A percentile compares a stretch with the other conserved stretches of the same genome.
Conservation (phyloP, 2,329 filamentous ascomycete genomes). For the Monosporascus sp. region DNA sequence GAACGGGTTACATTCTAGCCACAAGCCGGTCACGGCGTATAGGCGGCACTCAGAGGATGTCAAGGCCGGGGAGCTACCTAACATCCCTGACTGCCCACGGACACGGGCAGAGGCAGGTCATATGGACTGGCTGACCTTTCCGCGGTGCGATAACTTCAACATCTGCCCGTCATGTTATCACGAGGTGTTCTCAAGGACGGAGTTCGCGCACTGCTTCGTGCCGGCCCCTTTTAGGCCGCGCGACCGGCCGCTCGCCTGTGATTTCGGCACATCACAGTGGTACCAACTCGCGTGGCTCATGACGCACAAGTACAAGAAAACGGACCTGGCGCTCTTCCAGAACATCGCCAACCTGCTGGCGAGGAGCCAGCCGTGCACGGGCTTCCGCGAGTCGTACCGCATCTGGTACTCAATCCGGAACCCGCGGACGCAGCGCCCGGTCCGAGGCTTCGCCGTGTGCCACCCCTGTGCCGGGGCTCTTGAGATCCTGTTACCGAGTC, state of each 20-base stretch:
- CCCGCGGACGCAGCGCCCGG: constrained; percentile 54
- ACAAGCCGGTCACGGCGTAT: constrained; percentile 41
- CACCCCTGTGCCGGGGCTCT: constrained; percentile 67
- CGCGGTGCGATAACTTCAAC: constrained; percentile 64
- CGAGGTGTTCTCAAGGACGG: constrained; percentile 61
- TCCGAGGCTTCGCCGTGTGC: constrained; percentile 72
- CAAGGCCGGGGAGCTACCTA: constrained; percentile 35
- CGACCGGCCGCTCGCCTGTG: constrained; percentile 61
- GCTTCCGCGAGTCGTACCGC: constrained; percentile 47
- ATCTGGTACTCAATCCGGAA: constrained; percentile 75
- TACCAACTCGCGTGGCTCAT: constrained; percentile 80
- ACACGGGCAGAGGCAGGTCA: constrained; percentile 56
- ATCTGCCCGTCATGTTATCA: constrained; percentile 80
- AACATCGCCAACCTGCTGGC: constrained; percentile 60
- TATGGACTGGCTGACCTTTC: constrained; percentile 77
- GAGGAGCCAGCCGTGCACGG: constrained; percentile 54
- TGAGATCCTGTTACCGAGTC: constrained; percentile 66
- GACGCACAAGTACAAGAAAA: constrained; percentile 63
- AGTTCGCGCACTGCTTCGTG: constrained; percentile 63
- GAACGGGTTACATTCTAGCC: constrained; percentile 30
- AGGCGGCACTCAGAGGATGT: constrained; percentile 52
- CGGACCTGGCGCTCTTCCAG: constrained; percentile 64
- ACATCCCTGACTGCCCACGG: constrained; percentile 66
- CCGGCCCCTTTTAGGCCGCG: constrained; percentile 53
- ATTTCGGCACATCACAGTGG: constrained; percentile 75